Conservation (phyloP, 371 early-diverging fungal genomes). For the Mortierella sp. region DNA sequence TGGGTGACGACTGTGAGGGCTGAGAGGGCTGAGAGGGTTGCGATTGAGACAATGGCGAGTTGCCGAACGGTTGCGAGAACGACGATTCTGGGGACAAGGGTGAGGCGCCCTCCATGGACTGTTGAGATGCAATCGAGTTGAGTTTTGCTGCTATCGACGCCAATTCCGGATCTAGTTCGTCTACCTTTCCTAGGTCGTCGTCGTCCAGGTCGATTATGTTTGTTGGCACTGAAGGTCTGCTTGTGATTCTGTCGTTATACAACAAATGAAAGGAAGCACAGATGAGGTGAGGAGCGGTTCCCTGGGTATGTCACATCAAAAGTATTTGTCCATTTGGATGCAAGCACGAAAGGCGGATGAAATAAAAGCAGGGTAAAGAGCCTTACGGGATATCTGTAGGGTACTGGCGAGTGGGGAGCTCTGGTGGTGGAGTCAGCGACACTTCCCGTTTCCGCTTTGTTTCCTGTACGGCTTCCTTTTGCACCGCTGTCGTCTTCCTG, state of each 20-base stretch:
- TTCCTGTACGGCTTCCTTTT: not conserved
- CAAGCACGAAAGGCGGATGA: not conserved
- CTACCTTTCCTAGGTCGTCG: conserved; percentile 9
- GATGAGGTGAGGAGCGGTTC: too few species aligned
- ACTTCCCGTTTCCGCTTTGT: conserved; percentile 44
- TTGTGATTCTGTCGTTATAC: not conserved
- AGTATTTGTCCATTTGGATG: not conserved
- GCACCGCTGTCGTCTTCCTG: not conserved
- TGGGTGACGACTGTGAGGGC: not conserved
- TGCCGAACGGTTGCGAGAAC: not conserved
- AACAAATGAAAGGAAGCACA: not conserved
- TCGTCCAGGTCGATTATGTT: conserved; percentile 21
- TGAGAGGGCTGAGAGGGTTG: not conserved
- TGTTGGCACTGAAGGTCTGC: not conserved
- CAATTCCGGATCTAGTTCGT: conserved; percentile 51
- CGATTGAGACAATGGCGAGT: not conserved
- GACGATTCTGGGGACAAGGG: not conserved
- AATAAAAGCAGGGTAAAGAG: not conserved
- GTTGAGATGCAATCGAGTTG: conserved; percentile 10
- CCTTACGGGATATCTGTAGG: conserved; percentile 1
- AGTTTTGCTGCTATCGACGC: conserved; percentile 42
- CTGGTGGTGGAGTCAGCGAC: conserved; percentile 55
- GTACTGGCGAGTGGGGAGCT: conserved; percentile 10
- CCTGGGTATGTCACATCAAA: too few species aligned
- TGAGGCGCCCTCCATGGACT: conserved; percentile 1